Evolutionary conservation across 2,329 filamentous ascomycete species (phyloP), one percentile per base, ranked within the genome.

Genomic region (Paecilomyces fulvus): DNA sequence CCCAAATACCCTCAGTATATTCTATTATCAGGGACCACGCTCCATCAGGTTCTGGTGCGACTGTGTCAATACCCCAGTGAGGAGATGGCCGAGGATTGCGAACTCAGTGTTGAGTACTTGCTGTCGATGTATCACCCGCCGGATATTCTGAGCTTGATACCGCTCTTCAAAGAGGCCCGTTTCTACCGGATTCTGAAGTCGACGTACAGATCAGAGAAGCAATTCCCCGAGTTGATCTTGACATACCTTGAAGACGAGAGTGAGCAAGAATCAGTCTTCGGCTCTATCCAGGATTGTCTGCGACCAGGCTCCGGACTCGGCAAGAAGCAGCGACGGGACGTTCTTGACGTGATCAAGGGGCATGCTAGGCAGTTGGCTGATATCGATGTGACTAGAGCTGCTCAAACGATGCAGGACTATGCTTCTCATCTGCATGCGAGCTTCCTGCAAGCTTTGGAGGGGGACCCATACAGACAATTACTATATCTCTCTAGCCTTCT

Each of bases 1-100:
- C 90, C 95, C 3, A 99, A 99, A 70, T 99, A 96, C 67, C 91
- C 92, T 0, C 92, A 97, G 69, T 96, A 96, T 66, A 86, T 99
- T 53, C 82, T 97, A 10, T 83, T 99, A 51, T 89, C 92, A 0
- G 94, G 92, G 17, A 91, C 89, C 2, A 88, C 89, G 1, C 79
- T 99, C 0, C 89, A 91, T 58, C 86, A 85, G 58, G 86, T 96
- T 9, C 79, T 99, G 25, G 79, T 84, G 37, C 88, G 91, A 1
- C 80, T 99, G 3, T 99, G 94, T 75, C 83, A 86, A 58, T 96
- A 91, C 63, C 91, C 92, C 0, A 86, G 85, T 2, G 77, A 82
- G 10, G 88, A 92, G 58, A 81, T 97, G 64, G 86, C 87, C 3
- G 92, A 96, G 55, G 94, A 99, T 72, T 95, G 92, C 49, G 92